These are phyloP conservation scores for Ceratocystis cubensis DNA, from an alignment of 2,329 filamentous ascomycete genomes.

Conservation along the genomic window DNA sequence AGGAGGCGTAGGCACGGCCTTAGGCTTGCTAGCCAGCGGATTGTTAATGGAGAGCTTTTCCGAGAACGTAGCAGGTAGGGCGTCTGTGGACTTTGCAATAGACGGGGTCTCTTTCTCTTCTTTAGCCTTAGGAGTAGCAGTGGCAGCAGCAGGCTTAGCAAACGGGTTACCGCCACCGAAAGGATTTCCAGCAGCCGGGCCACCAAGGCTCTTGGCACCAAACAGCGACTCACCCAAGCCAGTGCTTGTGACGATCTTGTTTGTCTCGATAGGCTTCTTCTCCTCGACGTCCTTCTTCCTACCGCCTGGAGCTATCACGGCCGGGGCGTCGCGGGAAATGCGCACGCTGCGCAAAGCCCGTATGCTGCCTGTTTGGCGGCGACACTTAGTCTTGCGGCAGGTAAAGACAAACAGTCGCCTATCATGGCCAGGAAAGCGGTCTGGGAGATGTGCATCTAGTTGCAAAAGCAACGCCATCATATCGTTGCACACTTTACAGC, in stretches of 20 bases:
- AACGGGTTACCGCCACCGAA: conserved; percentile 47
- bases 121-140: conserved; percentile 18
- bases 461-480: conserved; percentile 78
- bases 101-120: conserved; percentile 18
- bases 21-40: conserved; percentile 27
- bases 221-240: conserved; percentile 57
- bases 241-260: conserved; percentile 26
- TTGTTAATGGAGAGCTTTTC: conserved; percentile 64
- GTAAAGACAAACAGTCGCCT: conserved; percentile 76
- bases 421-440: conserved; percentile 75
- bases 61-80: conserved; percentile 52
- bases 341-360: conserved; percentile 60
- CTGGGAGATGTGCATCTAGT: conserved; percentile 79
- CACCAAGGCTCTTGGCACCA: conserved; percentile 43
- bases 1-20: conserved; percentile 41
- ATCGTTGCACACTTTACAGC: conserved; percentile 77
- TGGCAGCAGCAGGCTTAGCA: conserved; percentile 32
- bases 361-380: conserved; percentile 70
- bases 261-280: conserved; percentile 28
- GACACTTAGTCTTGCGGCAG: conserved; percentile 66
- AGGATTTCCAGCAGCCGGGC: conserved; percentile 35
- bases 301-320: conserved; percentile 23
- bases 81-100: conserved; percentile 22
- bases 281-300: conserved; percentile 29
- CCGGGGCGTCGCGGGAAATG: conserved; percentile 34